Percentiles rank a stretch among this genome's conserved stretches.
Conservation (phyloP, 768 basidiomycete species). For the Hydnum rufescens region DNA sequence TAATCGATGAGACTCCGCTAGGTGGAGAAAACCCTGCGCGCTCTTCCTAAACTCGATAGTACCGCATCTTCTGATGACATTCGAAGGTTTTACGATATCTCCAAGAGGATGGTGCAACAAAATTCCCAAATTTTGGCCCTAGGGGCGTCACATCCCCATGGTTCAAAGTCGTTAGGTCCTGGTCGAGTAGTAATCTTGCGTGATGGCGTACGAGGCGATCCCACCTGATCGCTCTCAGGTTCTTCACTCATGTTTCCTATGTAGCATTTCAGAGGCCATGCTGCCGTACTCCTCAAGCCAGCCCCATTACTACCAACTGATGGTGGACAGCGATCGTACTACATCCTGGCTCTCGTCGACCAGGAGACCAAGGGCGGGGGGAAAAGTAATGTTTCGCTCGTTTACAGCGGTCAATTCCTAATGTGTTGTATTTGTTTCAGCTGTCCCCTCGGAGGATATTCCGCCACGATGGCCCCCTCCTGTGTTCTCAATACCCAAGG, state of each 20-base stretch:
- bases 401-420: no score
- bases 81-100: constrained; percentile 52
- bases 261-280: constrained; percentile 56
- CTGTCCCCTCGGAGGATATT: constrained; percentile 23
- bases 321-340: constrained; percentile 38
- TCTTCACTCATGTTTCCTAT: not conserved
- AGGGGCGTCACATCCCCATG: constrained; percentile 39
- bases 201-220: constrained; percentile 39
- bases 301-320: constrained; percentile 30
- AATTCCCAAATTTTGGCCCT: constrained; percentile 45
- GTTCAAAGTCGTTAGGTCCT: constrained; percentile 40
- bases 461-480: constrained; percentile 64
- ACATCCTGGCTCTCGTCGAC: constrained; percentile 53
- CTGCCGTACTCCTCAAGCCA: constrained; percentile 51
- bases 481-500: constrained; percentile 26
- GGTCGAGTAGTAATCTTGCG: constrained; percentile 74
- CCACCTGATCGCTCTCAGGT: not conserved
- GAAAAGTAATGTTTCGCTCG: no score
- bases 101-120: constrained; percentile 34
- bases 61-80: constrained; percentile 54
- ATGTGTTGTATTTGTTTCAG: constrained; percentile 7
- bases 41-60: constrained; percentile 47
- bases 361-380: constrained; percentile 34
- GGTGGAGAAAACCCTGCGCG: constrained; percentile 50
- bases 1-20: constrained; percentile 17